Conservation (phyloP, 176 grass and related monocot genomes). For the Avena atlantica region DNA sequence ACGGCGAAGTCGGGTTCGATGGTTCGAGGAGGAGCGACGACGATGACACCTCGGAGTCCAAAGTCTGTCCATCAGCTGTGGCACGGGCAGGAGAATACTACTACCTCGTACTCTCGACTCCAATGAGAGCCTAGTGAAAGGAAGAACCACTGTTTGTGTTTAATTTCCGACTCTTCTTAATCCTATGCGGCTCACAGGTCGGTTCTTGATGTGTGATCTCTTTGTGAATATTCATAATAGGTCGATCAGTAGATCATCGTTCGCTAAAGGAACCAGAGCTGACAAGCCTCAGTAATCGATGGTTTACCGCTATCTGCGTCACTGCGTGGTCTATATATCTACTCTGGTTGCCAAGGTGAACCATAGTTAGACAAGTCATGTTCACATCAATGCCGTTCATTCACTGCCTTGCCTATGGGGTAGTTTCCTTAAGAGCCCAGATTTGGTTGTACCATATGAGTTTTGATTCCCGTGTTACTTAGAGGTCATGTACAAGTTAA, state of each 20-base stretch:
- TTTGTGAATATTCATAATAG: neutral
- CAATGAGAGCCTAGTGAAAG: neutral
- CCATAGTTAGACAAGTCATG: neutral
- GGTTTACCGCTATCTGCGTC: neutral
- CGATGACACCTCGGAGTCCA: no score
- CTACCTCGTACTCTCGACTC: neutral
- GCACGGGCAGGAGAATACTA: neutral
- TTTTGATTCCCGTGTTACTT: neutral
- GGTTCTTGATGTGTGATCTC: neutral
- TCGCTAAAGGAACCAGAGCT: neutral
- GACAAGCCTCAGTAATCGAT: neutral
- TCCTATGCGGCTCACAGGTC: neutral
- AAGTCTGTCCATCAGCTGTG: neutral
- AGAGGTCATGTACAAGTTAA: neutral
- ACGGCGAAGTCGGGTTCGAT: no score
- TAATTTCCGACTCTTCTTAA: neutral
- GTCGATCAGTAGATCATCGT: neutral
- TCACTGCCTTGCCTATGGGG: neutral
- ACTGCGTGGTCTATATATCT: neutral
- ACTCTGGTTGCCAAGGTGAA: neutral
- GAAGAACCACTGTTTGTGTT: neutral
- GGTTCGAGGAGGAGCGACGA: no score
- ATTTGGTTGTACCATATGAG: neutral
- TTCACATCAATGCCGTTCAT: neutral
- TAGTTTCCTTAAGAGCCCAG: neutral